These are phyloP conservation scores for Dendrobium chrysotoxum DNA, from an alignment of 106 monocot species.

Conservation along the genomic window DNA sequence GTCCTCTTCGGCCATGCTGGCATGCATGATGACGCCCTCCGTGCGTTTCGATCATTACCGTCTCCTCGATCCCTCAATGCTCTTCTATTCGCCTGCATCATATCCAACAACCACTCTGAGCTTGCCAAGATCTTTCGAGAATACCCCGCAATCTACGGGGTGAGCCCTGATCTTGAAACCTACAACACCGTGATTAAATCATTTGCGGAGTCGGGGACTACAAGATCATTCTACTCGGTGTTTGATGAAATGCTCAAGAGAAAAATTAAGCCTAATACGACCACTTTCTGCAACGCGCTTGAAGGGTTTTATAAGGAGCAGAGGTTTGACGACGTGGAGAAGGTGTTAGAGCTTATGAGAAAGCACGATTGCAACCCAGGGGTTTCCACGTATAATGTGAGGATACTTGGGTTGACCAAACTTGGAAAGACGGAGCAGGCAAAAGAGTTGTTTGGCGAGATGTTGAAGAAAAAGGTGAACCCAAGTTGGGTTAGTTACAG, in stretches of 20 bases:
- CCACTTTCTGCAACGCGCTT: constrained; percentile 50
- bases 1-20: constrained; percentile 74
- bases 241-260: constrained; percentile 66
- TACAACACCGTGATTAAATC: constrained; percentile 75
- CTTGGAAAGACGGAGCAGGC: constrained; percentile 40
- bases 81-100: constrained; percentile 65
- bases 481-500: constrained; percentile 59
- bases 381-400: constrained; percentile 38
- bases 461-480: constrained; percentile 39
- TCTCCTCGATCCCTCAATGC: constrained; percentile 55
- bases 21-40: constrained; percentile 64
- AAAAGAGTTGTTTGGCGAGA: constrained; percentile 52
- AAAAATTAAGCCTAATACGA: constrained; percentile 55
- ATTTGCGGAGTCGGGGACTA: constrained; percentile 53
- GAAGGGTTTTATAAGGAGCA: constrained; percentile 64
- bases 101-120: constrained; percentile 37
- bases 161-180: constrained; percentile 50
- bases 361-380: constrained; percentile 31
- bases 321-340: constrained; percentile 46
- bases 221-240: constrained; percentile 57
- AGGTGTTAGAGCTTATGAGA: constrained; percentile 71
- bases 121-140: constrained; percentile 38
- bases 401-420: constrained; percentile 68
- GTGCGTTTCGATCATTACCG: constrained; percentile 28
- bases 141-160: constrained; percentile 22